Evolutionary conservation across 176 grass and related monocot species (phyloP).

Genomic region (Cenchrus purpureus): DNA sequence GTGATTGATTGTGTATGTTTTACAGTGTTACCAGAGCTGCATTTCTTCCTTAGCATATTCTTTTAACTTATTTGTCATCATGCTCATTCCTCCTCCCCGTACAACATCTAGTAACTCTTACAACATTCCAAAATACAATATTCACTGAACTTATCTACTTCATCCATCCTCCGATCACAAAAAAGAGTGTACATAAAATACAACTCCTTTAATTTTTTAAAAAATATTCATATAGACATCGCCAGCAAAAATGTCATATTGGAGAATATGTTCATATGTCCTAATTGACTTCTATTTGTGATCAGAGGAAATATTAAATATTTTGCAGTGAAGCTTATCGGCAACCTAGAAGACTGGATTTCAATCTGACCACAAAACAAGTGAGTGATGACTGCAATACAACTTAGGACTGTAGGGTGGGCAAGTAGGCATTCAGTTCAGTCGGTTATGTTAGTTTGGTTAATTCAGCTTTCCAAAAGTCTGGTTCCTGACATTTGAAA

Average conservation of each 20-base stretch:
- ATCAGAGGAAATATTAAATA: not conserved
- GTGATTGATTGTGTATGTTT: not conserved
- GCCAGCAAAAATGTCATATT: not conserved
- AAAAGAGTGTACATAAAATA: not conserved
- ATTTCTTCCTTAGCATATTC: conserved; percentile 11
- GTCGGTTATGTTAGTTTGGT: not conserved
- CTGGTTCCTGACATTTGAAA: not conserved
- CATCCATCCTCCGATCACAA: not conserved
- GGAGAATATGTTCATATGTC: not conserved
- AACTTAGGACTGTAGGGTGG: not conserved
- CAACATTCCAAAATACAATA: not conserved
- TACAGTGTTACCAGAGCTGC: not conserved
- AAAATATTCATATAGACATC: not conserved
- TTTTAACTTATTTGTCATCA: not conserved
- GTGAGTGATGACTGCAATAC: not conserved
- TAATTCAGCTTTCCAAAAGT: not conserved
- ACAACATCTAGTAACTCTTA: not conserved
- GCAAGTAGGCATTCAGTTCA: not conserved
- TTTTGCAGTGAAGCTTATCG: not conserved
- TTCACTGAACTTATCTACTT: not conserved
- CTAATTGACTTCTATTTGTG: not conserved
- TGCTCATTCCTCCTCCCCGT: not conserved
- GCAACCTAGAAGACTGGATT: not conserved
- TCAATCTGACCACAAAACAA: not conserved
- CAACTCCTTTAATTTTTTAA: not conserved